These are phyloP conservation scores for Aurantiochytrium sp. DNA, from an alignment of 108 stramenopile species.

Conservation along the genomic window DNA sequence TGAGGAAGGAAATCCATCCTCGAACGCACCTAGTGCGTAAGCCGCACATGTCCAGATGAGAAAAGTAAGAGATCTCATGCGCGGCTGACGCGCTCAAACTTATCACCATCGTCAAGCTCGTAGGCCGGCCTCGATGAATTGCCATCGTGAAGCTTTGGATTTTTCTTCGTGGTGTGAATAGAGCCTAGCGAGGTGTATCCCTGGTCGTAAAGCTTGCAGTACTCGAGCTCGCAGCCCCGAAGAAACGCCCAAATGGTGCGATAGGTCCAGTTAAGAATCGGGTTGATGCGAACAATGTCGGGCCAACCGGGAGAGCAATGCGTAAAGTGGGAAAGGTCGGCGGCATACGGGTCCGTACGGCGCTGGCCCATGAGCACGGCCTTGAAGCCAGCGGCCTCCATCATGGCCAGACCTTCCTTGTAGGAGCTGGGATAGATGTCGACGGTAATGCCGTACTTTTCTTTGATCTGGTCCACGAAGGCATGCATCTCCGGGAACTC, in stretches of 20 bases:
- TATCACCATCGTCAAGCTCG: background rate
- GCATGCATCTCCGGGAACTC: conserved; percentile 44
- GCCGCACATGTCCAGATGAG: no score
- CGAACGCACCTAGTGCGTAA: no score
- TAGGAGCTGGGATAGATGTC: conserved; percentile 25
- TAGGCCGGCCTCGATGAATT: background rate
- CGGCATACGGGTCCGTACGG: conserved; percentile 63
- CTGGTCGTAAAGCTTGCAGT: conserved; percentile 83
- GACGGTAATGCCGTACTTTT: background rate
- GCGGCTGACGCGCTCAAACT: conserved; percentile 9
- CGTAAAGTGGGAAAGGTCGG: background rate
- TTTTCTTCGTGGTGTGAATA: conserved; percentile 73
- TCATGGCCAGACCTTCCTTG: conserved; percentile 23
- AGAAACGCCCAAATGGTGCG: conserved; percentile 86
- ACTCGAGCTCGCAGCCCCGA: conserved; percentile 70
- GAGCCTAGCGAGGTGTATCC: conserved; percentile 94
- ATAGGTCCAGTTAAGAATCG: conserved; percentile 81
- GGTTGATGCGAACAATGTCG: conserved; percentile 93
- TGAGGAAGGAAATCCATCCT: no score
- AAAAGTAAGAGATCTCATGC: background rate
- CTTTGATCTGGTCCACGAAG: conserved; percentile 41
- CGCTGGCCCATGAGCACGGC: conserved; percentile 85
- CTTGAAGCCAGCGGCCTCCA: conserved; percentile 29
- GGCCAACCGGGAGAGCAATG: conserved; percentile 76
- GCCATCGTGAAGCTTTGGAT: conserved; percentile 64